Conservation (phyloP, 345 rosid genomes). For the Clarkia xantiana region DNA sequence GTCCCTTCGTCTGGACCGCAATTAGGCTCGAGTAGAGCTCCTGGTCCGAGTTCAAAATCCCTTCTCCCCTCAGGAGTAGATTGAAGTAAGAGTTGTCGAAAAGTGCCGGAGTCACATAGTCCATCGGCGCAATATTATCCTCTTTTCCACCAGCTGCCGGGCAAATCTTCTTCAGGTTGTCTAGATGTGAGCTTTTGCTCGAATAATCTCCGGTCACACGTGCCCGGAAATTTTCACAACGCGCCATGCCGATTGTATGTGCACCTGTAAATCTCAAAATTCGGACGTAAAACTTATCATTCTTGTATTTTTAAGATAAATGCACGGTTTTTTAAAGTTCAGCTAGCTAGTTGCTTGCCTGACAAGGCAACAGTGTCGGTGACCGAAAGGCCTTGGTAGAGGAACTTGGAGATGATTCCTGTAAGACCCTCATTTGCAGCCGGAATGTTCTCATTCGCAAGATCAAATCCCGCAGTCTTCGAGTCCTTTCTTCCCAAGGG, state of each 20-base stretch:
- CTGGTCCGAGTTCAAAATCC: constrained; percentile 71
- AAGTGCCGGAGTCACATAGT: constrained; percentile 48
- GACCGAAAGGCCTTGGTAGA: constrained; percentile 60
- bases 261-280: constrained; percentile 30
- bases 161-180: constrained; percentile 32
- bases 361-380: constrained; percentile 74
- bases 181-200: constrained; percentile 17
- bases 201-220: constrained; percentile 64
- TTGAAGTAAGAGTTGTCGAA: constrained; percentile 70
- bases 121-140: constrained; percentile 49
- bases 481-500: constrained; percentile 92
- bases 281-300: neutral
- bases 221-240: constrained; percentile 43
- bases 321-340: too few species aligned
- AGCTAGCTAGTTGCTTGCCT: constrained; percentile 27
- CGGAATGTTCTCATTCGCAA: constrained; percentile 41
- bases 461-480: constrained; percentile 43
- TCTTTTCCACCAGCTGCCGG: constrained; percentile 49
- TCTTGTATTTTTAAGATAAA: neutral
- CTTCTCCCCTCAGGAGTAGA: constrained; percentile 42
- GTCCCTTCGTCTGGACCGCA: constrained; percentile 38
- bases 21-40: constrained; percentile 56
- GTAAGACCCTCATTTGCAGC: constrained; percentile 44
- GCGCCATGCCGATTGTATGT: constrained; percentile 84
- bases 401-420: constrained; percentile 50